phyloP scores from a whole-genome alignment of 495 filamentous ascomycete species.

The Neurospora tetraspora region DNA sequence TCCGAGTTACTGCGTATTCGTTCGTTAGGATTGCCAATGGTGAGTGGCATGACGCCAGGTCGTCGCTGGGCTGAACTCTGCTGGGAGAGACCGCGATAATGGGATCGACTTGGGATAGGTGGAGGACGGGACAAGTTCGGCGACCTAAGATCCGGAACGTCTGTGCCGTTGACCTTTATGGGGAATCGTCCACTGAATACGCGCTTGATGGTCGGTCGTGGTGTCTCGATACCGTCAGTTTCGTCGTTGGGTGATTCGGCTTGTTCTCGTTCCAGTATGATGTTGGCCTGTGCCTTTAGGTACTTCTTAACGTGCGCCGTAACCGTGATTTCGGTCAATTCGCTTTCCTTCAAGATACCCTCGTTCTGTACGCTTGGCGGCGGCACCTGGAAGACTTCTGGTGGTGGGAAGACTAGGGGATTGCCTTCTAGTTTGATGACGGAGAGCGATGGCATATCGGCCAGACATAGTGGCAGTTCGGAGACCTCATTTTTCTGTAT shows the following conservation, averaged over 20 bases:
- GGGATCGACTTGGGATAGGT: conserved; percentile 64
- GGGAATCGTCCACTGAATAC: conserved; percentile 73
- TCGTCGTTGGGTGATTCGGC: conserved; percentile 55
- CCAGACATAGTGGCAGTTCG: conserved; percentile 69
- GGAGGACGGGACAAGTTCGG: conserved; percentile 58
- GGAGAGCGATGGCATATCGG: conserved; percentile 79
- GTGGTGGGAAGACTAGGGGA: conserved; percentile 60
- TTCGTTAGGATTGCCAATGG: conserved; percentile 62
- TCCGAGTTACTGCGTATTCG: conserved; percentile 86
- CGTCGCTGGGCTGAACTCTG: conserved; percentile 54
- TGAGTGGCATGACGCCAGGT: conserved; percentile 59
- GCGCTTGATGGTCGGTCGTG: conserved; percentile 59
- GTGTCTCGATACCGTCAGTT: conserved; percentile 62
- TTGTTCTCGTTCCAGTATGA: conserved; percentile 40
- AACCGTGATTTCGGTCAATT: conserved; percentile 52
- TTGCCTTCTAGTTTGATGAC: conserved; percentile 84
- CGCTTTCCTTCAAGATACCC: conserved; percentile 34
- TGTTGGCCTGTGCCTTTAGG: conserved; percentile 48
- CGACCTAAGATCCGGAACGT: conserved; percentile 48
- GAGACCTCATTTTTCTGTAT: conserved; percentile 79
- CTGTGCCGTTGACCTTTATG: conserved; percentile 59
- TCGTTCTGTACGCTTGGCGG: conserved; percentile 35
- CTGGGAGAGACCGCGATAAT: conserved; percentile 69
- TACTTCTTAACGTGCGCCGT: conserved; percentile 70
- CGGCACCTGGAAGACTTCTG: conserved; percentile 43